Evolutionary conservation across 768 basidiomycete genomes (phyloP), one percentile per base, ranked within the genome.

Genomic region (Xerocomus spinulosus): DNA sequence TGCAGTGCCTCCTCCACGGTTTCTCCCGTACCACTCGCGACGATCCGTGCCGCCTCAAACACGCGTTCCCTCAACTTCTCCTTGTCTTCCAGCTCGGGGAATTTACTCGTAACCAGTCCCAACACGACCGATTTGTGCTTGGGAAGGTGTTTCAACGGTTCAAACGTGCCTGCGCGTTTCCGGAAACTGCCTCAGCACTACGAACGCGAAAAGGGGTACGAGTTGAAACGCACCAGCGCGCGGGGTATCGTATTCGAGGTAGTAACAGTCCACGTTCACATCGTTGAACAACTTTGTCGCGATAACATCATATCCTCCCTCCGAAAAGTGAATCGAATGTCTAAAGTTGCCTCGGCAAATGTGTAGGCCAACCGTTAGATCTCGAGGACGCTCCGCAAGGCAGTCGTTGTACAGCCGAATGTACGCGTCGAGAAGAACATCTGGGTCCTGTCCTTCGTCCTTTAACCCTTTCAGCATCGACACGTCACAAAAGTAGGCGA

Each of bases 401-500:
- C 68, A 65, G 32, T 63, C 63, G 51, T 67, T 69, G 62, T 71
- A 73, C 35, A 71, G 58, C 51, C 66, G 58, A 56, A 74, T 71
- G 51, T 70, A 86, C 63, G 79, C 78, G 48, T 86, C 78, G 17
- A 90, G 72, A 35, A 89, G 72, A 3, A 75, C 75, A 43, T 78
- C 80, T 14, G 80, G 75, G 64, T 89, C 82, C 17, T 79, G 71
- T 0, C 78, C 79, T 34, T 75, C 78, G 21, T 71, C 73, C 58
- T 74, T 73, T 81, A 88, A 83, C 17, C 76, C 78, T 52, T 73
- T 54, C 37, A 75, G 63, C 70, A 77, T 77, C 2, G 60, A 59
- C 50, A 82, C 80, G 47, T 74, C 73, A 61, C 87, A 90, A 59
- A 87, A 86, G 67, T 81, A 87, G 34, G 73, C 69, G 21, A 78